Base-by-base conservation (phyloP, 495 filamentous ascomycete species). In the Neohortaea acidophila region DNA sequence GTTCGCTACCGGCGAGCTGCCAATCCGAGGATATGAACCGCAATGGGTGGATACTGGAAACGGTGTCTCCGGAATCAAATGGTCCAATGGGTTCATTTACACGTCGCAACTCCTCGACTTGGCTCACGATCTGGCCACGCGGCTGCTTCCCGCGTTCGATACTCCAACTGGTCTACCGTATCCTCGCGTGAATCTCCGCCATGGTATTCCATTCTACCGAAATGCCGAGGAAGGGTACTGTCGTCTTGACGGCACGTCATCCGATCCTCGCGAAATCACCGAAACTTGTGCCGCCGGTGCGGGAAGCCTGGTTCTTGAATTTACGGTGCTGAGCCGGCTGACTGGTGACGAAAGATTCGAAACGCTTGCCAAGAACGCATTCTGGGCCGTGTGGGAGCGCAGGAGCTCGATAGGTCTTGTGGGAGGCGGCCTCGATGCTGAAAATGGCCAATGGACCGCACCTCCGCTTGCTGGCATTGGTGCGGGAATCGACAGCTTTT, bases 221-320 rank as follows among this genome's bases (percentile, higher is more conserved):
- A 57, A 62, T 39, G 41, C 55, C 0, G 56, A 59, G 48, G 43
- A 54, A 11, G 62, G 60, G 13, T 43, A 63, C 26, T 69, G 63
- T 40, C 44, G 46, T 21, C 44, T 56, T 7, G 52, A 47, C 18
- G 58, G 49, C 17, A 54, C 59, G 43, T 41, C 65, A 0, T 60
- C 61, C 1, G 59, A 68, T 8, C 49, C 44, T 12, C 22, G 36
- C n/a, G 86, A 93, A 49, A 79, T 89, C 14, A 94, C 87, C 27
- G 89, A 94, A 58, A 96, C 85, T 2, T 97, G 89, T 55, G 91
- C 84, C 56, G 89, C 89, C 4, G 89, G 91, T 23, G 89, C 89
- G 4, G 89, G 91, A 27, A 94, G 85, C 56, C 66, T 97, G 7
- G 78, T 94, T 10, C 67, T 97, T 0, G 89, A 97, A 54, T 92